Evolutionary conservation across 352 stramenopile species (phyloP), one percentile per base, ranked within the genome.

Genomic region (Chrysophaeum taylorii): DNA sequence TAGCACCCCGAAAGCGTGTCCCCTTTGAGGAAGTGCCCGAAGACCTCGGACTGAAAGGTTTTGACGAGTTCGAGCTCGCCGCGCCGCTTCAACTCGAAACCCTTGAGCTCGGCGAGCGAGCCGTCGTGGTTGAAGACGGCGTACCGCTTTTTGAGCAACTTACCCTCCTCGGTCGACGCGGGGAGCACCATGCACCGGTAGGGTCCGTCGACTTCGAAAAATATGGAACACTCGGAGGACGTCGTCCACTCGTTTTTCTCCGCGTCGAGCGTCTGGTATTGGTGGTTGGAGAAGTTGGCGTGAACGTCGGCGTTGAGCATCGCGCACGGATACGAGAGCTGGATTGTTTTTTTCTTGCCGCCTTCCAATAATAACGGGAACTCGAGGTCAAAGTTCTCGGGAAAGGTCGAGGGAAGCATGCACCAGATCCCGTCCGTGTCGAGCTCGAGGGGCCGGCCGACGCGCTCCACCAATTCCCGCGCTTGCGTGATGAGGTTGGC

Each of bases 341-440:
- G 82, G 0, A 33, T 21, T 2, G 84, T 82, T 50, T 86, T 35
- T n/a, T n/a, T n/a, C n/a, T n/a, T n/a, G n/a, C n/a, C n/a, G n/a
- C n/a, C n/a, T n/a, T n/a, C n/a, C n/a, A n/a, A n/a, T n/a, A n/a
- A n/a, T n/a, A n/a, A n/a, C n/a, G n/a, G n/a, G n/a, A n/a, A n/a
- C n/a, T n/a, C 78, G 76, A 98, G 97, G 0, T 77, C 92, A 70
- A 97, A 98, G 21, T 95, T 94, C 78, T 99, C 93, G 0, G 96
- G 96, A 76, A 99, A 99, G 35, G 89, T 97, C 27, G 87, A 84
- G 0, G 96, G 96, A 5, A 99, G 79, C 78, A 98, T 98, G 71
- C 94, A 97, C 96, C 96, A 99, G 81, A 99, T 99, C 71, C 96
- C 96, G 85, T 99, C 96, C 1, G 96, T 99, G 81, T 99, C 95